Base-by-base conservation (phyloP, 2,329 filamentous ascomycete species). In the Diaporthe batatas region DNA sequence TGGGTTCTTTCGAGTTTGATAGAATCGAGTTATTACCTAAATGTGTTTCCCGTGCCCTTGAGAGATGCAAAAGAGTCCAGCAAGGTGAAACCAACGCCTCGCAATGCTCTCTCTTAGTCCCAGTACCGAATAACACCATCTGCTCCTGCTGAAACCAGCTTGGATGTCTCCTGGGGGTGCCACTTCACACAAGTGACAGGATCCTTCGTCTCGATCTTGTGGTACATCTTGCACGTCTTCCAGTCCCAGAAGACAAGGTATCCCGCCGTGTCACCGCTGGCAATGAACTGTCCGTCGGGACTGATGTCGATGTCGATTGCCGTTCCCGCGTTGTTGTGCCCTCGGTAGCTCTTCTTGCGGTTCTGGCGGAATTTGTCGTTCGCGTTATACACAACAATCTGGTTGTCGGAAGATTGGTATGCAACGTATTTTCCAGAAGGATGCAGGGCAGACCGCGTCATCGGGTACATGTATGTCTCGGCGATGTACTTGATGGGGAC, bases 161-260 rank as follows among this genome's bases (percentile, higher is more conserved):
- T 98, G 80, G 93, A 96, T 23, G 93, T 96, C 87, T 99, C 96
- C 84, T 98, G 93, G n/a, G 96, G 95, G 83, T 98, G 95, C 96
- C 96, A 99, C 81, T 93, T 93, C 72, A 96, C 90, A 76, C 92
- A 94, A n/a, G 94, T 94, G 70, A 98, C 88, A 6, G 95, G 91
- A 70, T 94, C 95, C 73, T 94, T 91, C 32, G 94, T 95, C 83
- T 93, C 90, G 76, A 99, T 91, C 88, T 98, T 98, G 84, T 98
- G 94, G 84, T 94, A 98, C 95, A 99, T 96, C 85, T 98, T 98
- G 82, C 96, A 97, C 51, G 95, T 98, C 89, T 99, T 99, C 94
- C 95, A 99, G 83, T 98, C 96, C 94, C 95, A 99, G 84, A 98
- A 98, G 83, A 94, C 97, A 62, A 98, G 91, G 79, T 90, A 98